Percentiles rank a stretch among this genome's conserved stretches.
These are phyloP conservation scores for Hypericum androsaemum DNA, from an alignment of 345 rosid species.

Conservation along the genomic window DNA sequence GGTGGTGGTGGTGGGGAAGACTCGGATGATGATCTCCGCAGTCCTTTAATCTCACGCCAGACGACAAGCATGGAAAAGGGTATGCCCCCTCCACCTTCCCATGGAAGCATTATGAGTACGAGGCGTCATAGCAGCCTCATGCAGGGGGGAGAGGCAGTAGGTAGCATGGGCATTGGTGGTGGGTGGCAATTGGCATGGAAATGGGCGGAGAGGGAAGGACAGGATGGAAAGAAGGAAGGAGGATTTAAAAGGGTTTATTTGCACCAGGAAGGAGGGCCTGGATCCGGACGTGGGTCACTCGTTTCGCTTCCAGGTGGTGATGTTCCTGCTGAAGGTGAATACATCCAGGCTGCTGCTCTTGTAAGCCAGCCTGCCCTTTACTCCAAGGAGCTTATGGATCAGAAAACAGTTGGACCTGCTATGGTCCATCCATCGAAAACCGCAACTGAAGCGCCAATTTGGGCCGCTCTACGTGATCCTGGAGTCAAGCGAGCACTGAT, in stretches of 20 bases:
- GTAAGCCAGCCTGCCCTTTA: slow-evolving; percentile 70
- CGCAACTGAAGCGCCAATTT: slow-evolving; percentile 48
- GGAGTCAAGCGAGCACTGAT: slow-evolving; percentile 79
- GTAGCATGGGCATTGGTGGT: slow-evolving; percentile 81
- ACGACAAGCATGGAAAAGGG: slow-evolving; percentile 77
- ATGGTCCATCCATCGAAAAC: slow-evolving; percentile 60
- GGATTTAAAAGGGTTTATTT: slow-evolving; percentile 76
- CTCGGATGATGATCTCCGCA: slow-evolving; percentile 71
- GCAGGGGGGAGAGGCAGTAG: slow-evolving; percentile 55
- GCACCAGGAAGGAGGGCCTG: slow-evolving; percentile 64
- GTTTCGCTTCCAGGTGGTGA: slow-evolving; percentile 60
- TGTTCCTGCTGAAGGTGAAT: slow-evolving; percentile 45
- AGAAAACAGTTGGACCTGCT: slow-evolving; percentile 52
- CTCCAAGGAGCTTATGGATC: slow-evolving; percentile 48
- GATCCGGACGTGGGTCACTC: slow-evolving; percentile 70
- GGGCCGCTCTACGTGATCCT: slow-evolving; percentile 80
- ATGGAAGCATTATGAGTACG: slow-evolving; percentile 55
- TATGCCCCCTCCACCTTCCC: slow-evolving; percentile 42
- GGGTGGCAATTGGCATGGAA: slow-evolving; percentile 98
- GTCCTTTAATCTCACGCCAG: slow-evolving; percentile 89
- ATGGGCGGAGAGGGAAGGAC: slow-evolving; percentile 62
- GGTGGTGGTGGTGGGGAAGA: slow-evolving; percentile 43
- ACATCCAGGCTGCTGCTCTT: slow-evolving; percentile 81
- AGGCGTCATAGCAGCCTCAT: slow-evolving; percentile 60
- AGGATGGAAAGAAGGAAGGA: slow-evolving; percentile 63